Base-by-base conservation (phyloP, 179 eudicot genomes). In the Nepenthes alata region DNA sequence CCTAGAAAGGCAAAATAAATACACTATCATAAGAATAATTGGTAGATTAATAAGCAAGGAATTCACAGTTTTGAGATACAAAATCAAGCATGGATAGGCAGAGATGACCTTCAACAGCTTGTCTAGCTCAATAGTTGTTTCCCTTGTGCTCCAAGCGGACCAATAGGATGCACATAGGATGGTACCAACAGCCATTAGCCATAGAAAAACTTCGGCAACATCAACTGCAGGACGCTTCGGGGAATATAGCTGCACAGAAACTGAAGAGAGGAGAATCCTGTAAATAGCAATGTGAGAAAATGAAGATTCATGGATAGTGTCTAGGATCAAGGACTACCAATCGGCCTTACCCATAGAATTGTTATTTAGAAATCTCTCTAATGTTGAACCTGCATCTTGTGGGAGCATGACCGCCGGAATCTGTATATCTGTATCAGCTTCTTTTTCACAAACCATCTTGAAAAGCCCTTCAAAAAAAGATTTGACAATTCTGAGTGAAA, bases 151-250 rank as follows among this genome's bases (percentile, higher is more conserved):
- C 96, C 98, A 85, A 16, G 96, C 98, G 58, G 98, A 89, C 98
- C 98, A 93, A 75, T 93, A 93, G 64, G 96, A 93, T 39, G 98
- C 93, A 70, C 93, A 85, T 65, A 93, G 68, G 47, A 93, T 87
- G 13, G 93, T 85, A 56, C 96, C 93, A 69, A 93, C 93, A 67
- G 96, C 96, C 96, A 93, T 93, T 56, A 93, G 93, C 98, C 98
- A 93, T 55, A 93, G 67, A 67, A 89, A 93, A 44, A 93, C 98
- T 78, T 93, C 98, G 13, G 98, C 98, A 12, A 93, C 84, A 59
- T 93, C 98, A 58, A 93, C 95, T 44, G 73, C 71, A 9, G 98
- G 95, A 59, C 98, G 96, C 64, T 70, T 70, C 37, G 98, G 98
- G 54, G 98, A 93, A 70, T 86, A 89, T 63, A 93, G 78, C 93